A percentile compares a stretch with the other conserved stretches of the same genome.
phyloP scores from a whole-genome alignment of 1,284 basidiomycete species.

The Ustilago bromivora region DNA sequence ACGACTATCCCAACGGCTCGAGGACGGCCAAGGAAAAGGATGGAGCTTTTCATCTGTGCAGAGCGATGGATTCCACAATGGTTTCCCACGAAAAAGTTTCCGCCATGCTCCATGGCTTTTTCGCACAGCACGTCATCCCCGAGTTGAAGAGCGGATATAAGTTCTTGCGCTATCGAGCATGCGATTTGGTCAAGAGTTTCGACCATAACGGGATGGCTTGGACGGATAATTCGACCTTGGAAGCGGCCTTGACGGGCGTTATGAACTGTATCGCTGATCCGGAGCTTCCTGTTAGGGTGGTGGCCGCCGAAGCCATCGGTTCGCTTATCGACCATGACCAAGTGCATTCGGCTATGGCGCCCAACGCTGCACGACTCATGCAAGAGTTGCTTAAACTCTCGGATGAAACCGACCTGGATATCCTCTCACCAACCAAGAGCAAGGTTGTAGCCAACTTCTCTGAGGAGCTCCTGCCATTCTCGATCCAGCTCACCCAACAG shows the following conservation, averaged over 20 bases:
- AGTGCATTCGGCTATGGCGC: constrained; percentile 80
- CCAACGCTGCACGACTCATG: constrained; percentile 86
- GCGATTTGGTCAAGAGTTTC: constrained; percentile 62
- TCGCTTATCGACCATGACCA: constrained; percentile 78
- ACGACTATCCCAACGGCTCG: constrained; percentile 55
- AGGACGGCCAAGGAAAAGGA: constrained; percentile 62
- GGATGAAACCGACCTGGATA: constrained; percentile 89
- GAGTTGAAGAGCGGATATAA: constrained; percentile 60
- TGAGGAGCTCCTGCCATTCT: constrained; percentile 85
- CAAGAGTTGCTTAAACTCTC: constrained; percentile 89
- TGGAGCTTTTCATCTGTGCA: constrained; percentile 64
- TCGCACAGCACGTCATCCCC: constrained; percentile 65
- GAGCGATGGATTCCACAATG: constrained; percentile 61
- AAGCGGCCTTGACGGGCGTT: constrained; percentile 63
- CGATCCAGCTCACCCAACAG: constrained; percentile 82
- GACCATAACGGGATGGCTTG: constrained; percentile 64
- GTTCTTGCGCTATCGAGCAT: constrained; percentile 65
- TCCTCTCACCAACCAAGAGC: constrained; percentile 83
- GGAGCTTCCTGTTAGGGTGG: constrained; percentile 85
- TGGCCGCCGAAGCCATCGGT: constrained; percentile 83
- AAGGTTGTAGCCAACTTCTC: constrained; percentile 87
- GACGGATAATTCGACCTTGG: constrained; percentile 56
- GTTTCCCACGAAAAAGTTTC: constrained; percentile 60
- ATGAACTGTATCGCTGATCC: constrained; percentile 73
- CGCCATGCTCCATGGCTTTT: constrained; percentile 61